Evolutionary conservation across 139 green algal genomes (phyloP), one percentile per base, ranked within the genome.

Genomic region (Nannochloris sp.): DNA sequence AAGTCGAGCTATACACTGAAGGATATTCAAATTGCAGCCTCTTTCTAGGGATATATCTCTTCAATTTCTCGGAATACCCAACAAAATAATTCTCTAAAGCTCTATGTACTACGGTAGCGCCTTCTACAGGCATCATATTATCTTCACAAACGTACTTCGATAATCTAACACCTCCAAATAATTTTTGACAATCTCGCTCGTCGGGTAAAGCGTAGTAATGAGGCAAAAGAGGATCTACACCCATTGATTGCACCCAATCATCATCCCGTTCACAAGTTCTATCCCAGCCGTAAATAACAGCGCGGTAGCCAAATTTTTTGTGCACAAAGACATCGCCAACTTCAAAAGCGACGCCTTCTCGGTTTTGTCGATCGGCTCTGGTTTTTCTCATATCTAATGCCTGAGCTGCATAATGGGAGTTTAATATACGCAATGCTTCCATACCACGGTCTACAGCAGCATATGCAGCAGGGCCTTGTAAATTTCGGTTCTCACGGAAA

Each of bases 101-200:
- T 1, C 71, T 55, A 51, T 78, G 64, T 8, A 65, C 42, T 42
- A 78, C 37, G 30, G 44, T 54, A 10, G 35, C 23, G 45, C 32
- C 64, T 0, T 37, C 19, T 5, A 78, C 4, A 7, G 63, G 27
- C 19, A 60, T 19, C n/a, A 78, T 72, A 58, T 78, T 78, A 12
- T 78, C 71, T 34, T 78, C 60, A 1, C 51, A 45, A 32, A 68
- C 55, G 9, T 78, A 78, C 15, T 76, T 71, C 6, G n/a, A 60
- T 42, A 76, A 54, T 14, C 61, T 25, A 35, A 76, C 54, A 27
- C 47, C 63, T 6, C 71, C 64, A 70, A 73, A 78, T 29, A 72
- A 38, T 13, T 45, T 31, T 5, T 38, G 15, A 4, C 56, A 54
- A 42, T 78, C 71, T 12, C 15, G 35, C 36, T 78, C 71, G 31